Percentiles rank a stretch among this genome's conserved stretches.
Conservation (phyloP, 306 rosid genomes). For the Pterocarpus santalinus region DNA sequence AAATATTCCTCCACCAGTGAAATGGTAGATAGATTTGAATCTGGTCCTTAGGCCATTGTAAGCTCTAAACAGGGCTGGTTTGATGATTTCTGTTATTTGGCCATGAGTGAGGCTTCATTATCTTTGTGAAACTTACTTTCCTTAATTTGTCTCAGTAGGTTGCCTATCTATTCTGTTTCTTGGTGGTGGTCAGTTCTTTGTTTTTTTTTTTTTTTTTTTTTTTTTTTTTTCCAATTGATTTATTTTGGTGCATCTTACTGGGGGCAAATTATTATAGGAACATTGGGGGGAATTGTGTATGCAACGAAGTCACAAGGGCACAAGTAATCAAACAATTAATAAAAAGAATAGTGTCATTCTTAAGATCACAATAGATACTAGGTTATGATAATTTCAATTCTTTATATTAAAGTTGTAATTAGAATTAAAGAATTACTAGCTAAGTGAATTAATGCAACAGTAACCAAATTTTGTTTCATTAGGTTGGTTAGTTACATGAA, state of each 20-base stretch:
- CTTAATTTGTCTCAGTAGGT: neutral
- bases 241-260: too few species aligned
- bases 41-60: constrained; percentile 7
- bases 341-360: too few species aligned
- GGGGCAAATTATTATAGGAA: neutral
- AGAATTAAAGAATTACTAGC: too few species aligned
- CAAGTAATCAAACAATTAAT: too few species aligned
- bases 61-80: constrained; percentile 15
- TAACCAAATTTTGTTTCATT: too few species aligned
- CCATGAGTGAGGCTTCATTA: constrained; percentile 3
- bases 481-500: too few species aligned
- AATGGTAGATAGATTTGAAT: neutral
- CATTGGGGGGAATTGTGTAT: neutral
- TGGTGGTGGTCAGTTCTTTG: neutral
- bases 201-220: too few species aligned
- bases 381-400: too few species aligned
- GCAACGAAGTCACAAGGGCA: neutral
- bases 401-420: too few species aligned
- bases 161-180: neutral
- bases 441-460: too few species aligned
- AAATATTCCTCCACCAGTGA: constrained; percentile 58
- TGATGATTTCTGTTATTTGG: constrained; percentile 16
- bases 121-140: constrained; percentile 2
- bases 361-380: too few species aligned
- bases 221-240: too few species aligned